Evolutionary conservation across 805 yeast species (phyloP).

Genomic region (Starmerella cellae): DNA sequence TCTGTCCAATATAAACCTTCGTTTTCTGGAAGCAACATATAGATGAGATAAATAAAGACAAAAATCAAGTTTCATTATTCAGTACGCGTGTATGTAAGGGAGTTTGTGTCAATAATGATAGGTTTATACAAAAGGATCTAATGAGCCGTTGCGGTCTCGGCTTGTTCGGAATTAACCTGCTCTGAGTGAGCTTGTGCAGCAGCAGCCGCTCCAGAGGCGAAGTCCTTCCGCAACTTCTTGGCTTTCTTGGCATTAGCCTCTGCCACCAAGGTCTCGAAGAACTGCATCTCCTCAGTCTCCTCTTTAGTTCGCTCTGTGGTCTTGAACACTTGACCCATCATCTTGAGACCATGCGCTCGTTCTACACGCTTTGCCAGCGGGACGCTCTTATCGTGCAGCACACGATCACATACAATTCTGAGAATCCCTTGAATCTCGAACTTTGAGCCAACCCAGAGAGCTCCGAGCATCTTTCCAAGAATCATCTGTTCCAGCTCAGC

Average conservation of each 20-base stretch:
- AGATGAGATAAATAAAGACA: no score
- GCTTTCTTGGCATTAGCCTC: conserved; percentile 58
- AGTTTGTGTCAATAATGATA: background rate
- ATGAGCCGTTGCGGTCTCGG: background rate
- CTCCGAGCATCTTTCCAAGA: conserved; percentile 80
- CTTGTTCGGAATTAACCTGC: background rate
- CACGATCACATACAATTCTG: conserved; percentile 68
- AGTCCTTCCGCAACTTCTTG: conserved; percentile 32
- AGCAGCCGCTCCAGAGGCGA: conserved; percentile 11
- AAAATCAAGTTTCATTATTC: no score
- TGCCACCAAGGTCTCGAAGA: conserved; percentile 85
- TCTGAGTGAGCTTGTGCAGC: conserved; percentile 4
- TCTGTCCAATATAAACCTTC: no score
- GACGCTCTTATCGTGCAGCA: conserved; percentile 56
- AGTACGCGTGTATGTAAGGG: background rate
- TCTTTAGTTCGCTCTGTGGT: conserved; percentile 61
- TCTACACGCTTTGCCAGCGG: conserved; percentile 46
- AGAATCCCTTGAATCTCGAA: conserved; percentile 71
- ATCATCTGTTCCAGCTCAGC: conserved; percentile 70
- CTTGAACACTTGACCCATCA: conserved; percentile 58
- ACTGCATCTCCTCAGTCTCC: conserved; percentile 80
- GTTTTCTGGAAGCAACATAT: no score
- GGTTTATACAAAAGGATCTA: background rate
- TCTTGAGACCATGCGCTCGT: conserved; percentile 67
- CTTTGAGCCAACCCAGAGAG: conserved; percentile 90